These are phyloP conservation scores for Nidularia sp. DNA, from an alignment of 768 basidiomycete species.

Conservation along the genomic window DNA sequence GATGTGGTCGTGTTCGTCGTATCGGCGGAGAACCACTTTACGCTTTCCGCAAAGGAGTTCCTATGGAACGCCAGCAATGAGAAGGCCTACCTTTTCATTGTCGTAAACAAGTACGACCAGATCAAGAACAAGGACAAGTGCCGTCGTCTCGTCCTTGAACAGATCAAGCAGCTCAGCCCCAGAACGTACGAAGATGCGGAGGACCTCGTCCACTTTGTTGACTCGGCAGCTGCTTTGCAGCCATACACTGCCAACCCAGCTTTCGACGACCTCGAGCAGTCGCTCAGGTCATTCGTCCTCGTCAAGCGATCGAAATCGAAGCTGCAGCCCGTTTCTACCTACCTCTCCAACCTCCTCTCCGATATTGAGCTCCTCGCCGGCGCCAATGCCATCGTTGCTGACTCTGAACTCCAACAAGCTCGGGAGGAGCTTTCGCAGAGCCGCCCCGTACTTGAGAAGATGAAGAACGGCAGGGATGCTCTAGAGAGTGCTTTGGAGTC, in stretches of 20 bases:
- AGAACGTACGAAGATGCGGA: slow-evolving; percentile 85
- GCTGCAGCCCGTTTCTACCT: slow-evolving; percentile 89
- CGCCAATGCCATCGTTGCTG: slow-evolving; percentile 85
- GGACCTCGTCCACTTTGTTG: slow-evolving; percentile 97
- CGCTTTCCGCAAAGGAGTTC: slow-evolving; percentile 92
- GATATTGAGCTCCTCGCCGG: slow-evolving; percentile 86
- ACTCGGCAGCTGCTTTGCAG: slow-evolving; percentile 73
- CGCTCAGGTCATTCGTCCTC: slow-evolving; percentile 91
- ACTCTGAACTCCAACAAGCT: slow-evolving; percentile 70
- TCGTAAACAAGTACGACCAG: slow-evolving; percentile 96
- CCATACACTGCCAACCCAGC: slow-evolving; percentile 62
- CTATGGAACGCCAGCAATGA: slow-evolving; percentile 89
- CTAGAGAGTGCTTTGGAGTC: slow-evolving; percentile 77
- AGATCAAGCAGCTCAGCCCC: slow-evolving; percentile 92
- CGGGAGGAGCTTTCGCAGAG: slow-evolving; percentile 60
- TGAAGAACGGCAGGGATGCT: slow-evolving; percentile 67
- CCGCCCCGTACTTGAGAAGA: slow-evolving; percentile 84
- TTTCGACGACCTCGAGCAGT: slow-evolving; percentile 86
- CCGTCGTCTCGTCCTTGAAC: slow-evolving; percentile 81
- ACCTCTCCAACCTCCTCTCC: slow-evolving; percentile 82
- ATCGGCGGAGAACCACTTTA: slow-evolving; percentile 98
- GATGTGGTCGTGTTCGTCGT: slow-evolving; percentile 99
- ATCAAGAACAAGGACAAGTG: slow-evolving; percentile 96
- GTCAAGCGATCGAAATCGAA: slow-evolving; percentile 96
- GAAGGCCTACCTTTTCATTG: slow-evolving; percentile 97